Evolutionary conservation across 1,284 basidiomycete genomes (phyloP), one percentile per base, ranked within the genome.

Genomic region (Apiotrichum mycotoxinovorans): DNA sequence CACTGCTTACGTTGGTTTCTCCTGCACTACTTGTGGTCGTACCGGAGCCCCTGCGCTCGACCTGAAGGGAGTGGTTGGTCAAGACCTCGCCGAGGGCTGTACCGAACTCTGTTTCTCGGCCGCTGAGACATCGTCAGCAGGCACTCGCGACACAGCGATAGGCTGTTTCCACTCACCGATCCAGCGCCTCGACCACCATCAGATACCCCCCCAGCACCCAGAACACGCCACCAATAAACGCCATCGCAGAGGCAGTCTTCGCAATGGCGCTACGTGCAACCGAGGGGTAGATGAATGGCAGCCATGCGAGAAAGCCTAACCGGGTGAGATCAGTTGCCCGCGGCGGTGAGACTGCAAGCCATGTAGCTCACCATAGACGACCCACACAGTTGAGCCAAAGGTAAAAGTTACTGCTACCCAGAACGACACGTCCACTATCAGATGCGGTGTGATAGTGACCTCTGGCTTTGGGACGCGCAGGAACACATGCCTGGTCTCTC

Each of bases 331-430:
- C 38, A 4, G 2, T 15, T 15, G 5, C n/a, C n/a, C 7, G 25
- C 15, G 1, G 15, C 7, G 4, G 10, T 42, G 4, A n/a, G n/a
- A n/a, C n/a, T n/a, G n/a, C n/a, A n/a, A n/a, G n/a, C n/a, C n/a
- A n/a, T n/a, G n/a, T n/a, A n/a, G n/a, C 38, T 54, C 20, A 73
- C 72, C 83, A 65, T 85, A 84, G 35, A 83, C 70, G n/a, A 83
- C 80, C 83, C 81, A 83, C 5, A 82, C 74, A 11, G 78, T 69
- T 43, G 78, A 80, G 25, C 81, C 82, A 18, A 77, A 48, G 0
- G 79, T 80, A 54, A 77, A 76, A 3, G 57, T 33, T 20, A 71
- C 52, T 0, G 69, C 68, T 17, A 72, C 46, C 72, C 71, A 75
- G 47, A 70, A 73, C 8, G 56, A 57, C 5, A 74, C 56, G 57